Evolutionary conservation across 2,329 filamentous ascomycete genomes (phyloP), one percentile per base, ranked within the genome.

Genomic region (Phyllosticta paracitricarpa): DNA sequence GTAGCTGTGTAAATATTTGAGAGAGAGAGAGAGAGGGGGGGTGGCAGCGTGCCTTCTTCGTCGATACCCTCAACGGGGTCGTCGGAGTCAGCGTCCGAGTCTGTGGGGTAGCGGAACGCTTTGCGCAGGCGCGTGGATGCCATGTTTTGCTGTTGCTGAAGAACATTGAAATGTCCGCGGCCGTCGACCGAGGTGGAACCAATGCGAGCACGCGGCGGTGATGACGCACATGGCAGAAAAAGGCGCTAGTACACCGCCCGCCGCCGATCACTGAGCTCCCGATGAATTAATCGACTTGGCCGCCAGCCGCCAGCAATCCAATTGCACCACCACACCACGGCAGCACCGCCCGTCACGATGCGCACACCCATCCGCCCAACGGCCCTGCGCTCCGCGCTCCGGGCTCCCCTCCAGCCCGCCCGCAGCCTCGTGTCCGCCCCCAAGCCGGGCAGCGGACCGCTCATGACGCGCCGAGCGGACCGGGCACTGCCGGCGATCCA

Each of bases 101-200:
- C 84, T 61, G 78, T 75, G 4, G 88, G 88, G 75, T 93, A 94
- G 63, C 82, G 83, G 75, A 95, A 94, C 8, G 89, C 87, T 68
- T 83, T 87, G 68, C 91, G 86, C 54, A 94, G 78, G 64, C 89
- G 85, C 58, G 88, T 78, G 51, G 81, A 75, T 61, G 78, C 76
- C 79, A 81, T 81, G 57, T 62, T 61, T 26, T 30, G 28, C 19
- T 5, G 8, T n/a, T 6, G 4, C 7, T 51, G 4, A 28, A 4
- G 26, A 8, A 4, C 26, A 28, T 4, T 4, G 26, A 28, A 30
- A n/a, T 12, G 51, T 12, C 6, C n/a, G 51, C 51, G 7, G n/a
- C 1, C 6, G 9, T 30, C 28, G 8, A 28, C n/a, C n/a, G 19
- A 22, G 19, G 19, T 22, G 19, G 19, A 2, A n/a, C n/a, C n/a